Evolutionary conservation across 345 rosid genomes (phyloP), one percentile per base, ranked within the genome.

Genomic region (Pelargonium nanum): DNA sequence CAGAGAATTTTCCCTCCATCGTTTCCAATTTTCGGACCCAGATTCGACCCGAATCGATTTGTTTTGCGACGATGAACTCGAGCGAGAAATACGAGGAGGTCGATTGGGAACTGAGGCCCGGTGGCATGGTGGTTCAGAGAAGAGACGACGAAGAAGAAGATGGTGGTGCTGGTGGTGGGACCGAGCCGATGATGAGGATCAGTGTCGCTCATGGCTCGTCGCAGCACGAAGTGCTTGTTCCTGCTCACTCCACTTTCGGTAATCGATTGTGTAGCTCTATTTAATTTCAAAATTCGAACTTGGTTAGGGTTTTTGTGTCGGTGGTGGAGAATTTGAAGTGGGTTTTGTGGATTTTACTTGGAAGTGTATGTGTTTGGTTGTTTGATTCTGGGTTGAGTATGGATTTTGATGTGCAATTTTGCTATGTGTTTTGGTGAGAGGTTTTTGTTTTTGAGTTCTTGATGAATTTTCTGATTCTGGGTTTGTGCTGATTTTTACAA

Each of bases 201-300:
- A 65, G 53, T 51, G 79, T 72, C 55, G 70, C 87, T 19, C 81
- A 73, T 56, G 86, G 81, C 66, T 65, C 88, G 2, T 56, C 83
- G 2, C 77, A 73, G 22, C 79, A 60, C 79, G 79, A 84, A 61
- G 68, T 88, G 56, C 62, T 52, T 24, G 75, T 81, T 17, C 82
- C 85, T 23, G 58, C 85, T 0, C 69, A 75, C 44, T 77, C 79
- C 61, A 77, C 88, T 69, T 83, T 88, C 63, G 90, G 98, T 91
- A 76, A 66, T 57, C 60, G 19, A 4, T 19, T 4, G 53, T 26
- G 48, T 61, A 19, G 55, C 3, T 2, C 19, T 4, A 45, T 57
- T 24, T 3, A 5, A 22, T 45, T 40, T 20, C 34, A n/a, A n/a
- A n/a, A n/a, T 66, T 30, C 10, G 4, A 32, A 17, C 24, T 34